Conservation (phyloP, 208 protist species). For the Leishmania arabica region DNA sequence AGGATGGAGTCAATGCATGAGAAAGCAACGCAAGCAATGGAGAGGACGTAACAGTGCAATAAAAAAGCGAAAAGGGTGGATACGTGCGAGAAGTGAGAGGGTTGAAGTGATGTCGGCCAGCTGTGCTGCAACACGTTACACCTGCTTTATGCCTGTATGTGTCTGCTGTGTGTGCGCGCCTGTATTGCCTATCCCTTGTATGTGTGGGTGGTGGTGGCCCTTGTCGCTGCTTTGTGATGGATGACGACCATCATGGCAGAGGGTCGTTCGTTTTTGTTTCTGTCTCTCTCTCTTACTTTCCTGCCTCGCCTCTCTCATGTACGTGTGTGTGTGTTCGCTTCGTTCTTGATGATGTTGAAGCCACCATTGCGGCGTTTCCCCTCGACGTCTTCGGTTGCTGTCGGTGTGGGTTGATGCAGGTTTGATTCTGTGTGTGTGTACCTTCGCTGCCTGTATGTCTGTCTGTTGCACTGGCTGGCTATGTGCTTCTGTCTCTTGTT, state of each 20-base stretch:
- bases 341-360: background rate
- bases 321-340: background rate
- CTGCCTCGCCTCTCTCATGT: background rate
- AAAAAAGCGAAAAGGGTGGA: background rate
- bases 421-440: too few relatives aligned
- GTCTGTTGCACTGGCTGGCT: background rate
- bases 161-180: background rate
- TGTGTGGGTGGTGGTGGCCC: too few relatives aligned
- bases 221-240: background rate
- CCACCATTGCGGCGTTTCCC: background rate
- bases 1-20: background rate
- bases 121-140: background rate
- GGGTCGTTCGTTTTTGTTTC: background rate
- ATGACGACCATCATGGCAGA: background rate
- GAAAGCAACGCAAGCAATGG: background rate
- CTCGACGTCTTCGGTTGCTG: background rate
- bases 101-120: too few relatives aligned
- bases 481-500: background rate
- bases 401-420: background rate
- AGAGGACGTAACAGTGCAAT: background rate
- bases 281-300: background rate
- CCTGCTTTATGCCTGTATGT: background rate
- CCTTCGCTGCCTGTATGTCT: too few relatives aligned
- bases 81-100: background rate
- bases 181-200: background rate